A percentile compares a stretch with the other conserved stretches of the same genome.
Conservation (phyloP, 257 asterid species). For the Scutellaria barbata region DNA sequence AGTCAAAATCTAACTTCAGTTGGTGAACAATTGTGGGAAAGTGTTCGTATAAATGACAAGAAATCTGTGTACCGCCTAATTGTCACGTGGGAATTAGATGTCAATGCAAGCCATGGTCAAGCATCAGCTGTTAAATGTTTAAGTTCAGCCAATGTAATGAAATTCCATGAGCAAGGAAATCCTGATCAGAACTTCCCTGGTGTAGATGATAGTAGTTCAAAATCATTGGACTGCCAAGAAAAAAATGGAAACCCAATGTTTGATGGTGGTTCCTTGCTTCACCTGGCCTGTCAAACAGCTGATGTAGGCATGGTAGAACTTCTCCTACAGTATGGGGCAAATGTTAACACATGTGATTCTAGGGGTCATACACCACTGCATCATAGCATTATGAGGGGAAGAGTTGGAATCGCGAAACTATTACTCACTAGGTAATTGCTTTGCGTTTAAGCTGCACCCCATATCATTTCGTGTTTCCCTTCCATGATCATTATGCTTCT, state of each 20-base stretch:
- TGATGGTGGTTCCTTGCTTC: conserved; percentile 84
- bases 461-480: conserved; percentile 4
- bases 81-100: conserved; percentile 64
- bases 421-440: conserved; percentile 66
- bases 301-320: conserved; percentile 92
- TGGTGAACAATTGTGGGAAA: conserved; percentile 80
- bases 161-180: conserved; percentile 41
- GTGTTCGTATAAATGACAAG: conserved; percentile 73
- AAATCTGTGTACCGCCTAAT: conserved; percentile 86
- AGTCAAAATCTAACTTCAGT: conserved; percentile 58
- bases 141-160: conserved; percentile 47
- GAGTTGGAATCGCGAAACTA: conserved; percentile 64
- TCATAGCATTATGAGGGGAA: conserved; percentile 72
- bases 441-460: not conserved
- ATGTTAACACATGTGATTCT: conserved; percentile 59
- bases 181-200: conserved; percentile 41
- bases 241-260: conserved; percentile 51
- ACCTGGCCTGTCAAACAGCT: conserved; percentile 89
- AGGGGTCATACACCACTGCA: conserved; percentile 85
- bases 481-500: conserved; percentile 8
- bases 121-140: conserved; percentile 46
- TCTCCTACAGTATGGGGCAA: conserved; percentile 87
- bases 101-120: conserved; percentile 67
- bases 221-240: conserved; percentile 42
- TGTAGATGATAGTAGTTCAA: conserved; percentile 48